These are phyloP conservation scores for Ramalina peruviana DNA, from an alignment of 495 filamentous ascomycete species.

Conservation along the genomic window DNA sequence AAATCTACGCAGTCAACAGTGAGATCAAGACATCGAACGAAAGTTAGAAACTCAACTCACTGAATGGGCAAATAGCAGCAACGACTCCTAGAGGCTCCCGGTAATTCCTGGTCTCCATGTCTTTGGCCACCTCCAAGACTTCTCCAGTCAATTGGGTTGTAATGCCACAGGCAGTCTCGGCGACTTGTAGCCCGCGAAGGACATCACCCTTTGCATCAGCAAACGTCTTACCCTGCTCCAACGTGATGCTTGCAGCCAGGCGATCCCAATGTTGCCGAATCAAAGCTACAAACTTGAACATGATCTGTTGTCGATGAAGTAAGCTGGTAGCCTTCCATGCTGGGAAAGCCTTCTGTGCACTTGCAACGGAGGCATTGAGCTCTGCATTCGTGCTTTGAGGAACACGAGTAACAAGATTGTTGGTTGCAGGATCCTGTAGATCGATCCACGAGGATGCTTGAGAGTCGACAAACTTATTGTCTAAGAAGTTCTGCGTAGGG, in stretches of 20 bases:
- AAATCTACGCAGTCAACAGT: slow-evolving; percentile 49
- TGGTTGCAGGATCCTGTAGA: slow-evolving; percentile 87
- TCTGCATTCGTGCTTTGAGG: slow-evolving; percentile 89
- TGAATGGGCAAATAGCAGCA: slow-evolving; percentile 97
- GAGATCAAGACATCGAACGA: neutral
- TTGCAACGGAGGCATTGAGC: slow-evolving; percentile 72
- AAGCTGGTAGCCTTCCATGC: slow-evolving; percentile 75
- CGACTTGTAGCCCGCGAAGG: slow-evolving; percentile 87
- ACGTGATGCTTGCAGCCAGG: slow-evolving; percentile 83
- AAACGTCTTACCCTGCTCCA: slow-evolving; percentile 98
- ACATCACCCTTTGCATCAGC: slow-evolving; percentile 93
- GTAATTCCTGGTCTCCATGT: slow-evolving; percentile 96
- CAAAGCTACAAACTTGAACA: slow-evolving; percentile 87
- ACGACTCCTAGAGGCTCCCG: slow-evolving; percentile 87
- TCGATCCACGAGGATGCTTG: slow-evolving; percentile 75
- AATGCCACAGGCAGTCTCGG: slow-evolving; percentile 89
- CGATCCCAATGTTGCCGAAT: slow-evolving; percentile 95
- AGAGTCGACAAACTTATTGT: slow-evolving; percentile 79
- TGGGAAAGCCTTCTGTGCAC: slow-evolving; percentile 81
- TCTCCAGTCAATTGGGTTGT: slow-evolving; percentile 89
- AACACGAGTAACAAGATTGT: slow-evolving; percentile 95
- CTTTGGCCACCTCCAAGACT: slow-evolving; percentile 91
- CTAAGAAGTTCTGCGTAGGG: slow-evolving; percentile 80
- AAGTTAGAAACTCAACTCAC: slow-evolving; percentile 38
- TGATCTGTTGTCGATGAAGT: slow-evolving; percentile 79